Base-by-base conservation (phyloP, 2,329 filamentous ascomycete genomes). In the Capronia coronata region DNA sequence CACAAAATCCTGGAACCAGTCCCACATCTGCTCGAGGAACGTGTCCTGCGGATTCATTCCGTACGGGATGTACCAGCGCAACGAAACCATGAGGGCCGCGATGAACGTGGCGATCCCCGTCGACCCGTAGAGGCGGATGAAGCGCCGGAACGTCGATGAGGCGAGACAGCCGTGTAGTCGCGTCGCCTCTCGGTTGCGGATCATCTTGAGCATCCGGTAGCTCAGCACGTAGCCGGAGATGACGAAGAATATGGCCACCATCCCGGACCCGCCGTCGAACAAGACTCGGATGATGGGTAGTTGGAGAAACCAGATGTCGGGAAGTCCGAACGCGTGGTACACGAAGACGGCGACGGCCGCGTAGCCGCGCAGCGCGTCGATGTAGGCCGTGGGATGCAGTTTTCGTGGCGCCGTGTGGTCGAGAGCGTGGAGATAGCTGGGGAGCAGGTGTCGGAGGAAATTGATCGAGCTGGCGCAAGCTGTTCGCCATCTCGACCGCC, bases 171-270 rank as follows among this genome's bases (percentile, higher is more conserved):
- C 46, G 21, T 52, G 46, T 23, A 22, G 61, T 60, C 47, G 68
- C 65, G 2, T 65, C 65, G 49, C 67, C 62, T 44, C 65, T 65
- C 58, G 63, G 68, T 19, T 66, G 60, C 41, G 64, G 56, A 54
- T 67, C 25, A 64, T 59, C 52, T 65, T 69, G 37, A 71, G 54
- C 7, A 67, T 66, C 43, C 67, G 67, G 48, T 68, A 67, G 18
- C 70, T 72, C 30, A 74, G 64, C 22, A 72, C 71, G 51, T 73
- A 74, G 39, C 71, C 72, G 7, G 70, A 74, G 23, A 75, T 67
- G 39, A 75, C 66, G 57, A 75, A 75, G 62, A 75, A 75, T 23
- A 74, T 67, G 44, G 67, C 66, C 16, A 74, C 71, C 48, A 56
- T 55, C 2, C 34, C 34, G 34, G 51, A n/a, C 1, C 55, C 58